These are phyloP conservation scores for Tilletia caries DNA, from an alignment of 1,284 basidiomycete species.

Conservation along the genomic window DNA sequence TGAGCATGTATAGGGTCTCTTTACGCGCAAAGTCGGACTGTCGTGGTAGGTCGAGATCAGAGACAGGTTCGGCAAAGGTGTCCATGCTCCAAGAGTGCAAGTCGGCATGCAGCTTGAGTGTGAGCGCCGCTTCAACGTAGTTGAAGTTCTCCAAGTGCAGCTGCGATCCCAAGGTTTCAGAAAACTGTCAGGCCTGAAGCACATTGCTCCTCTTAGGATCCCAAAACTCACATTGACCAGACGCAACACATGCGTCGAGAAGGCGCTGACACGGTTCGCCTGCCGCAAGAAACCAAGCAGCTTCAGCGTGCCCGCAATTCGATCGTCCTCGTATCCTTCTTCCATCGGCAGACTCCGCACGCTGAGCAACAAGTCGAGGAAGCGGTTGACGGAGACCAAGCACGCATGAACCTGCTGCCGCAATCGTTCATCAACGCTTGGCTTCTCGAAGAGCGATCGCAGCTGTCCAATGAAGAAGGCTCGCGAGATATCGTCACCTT, in stretches of 20 bases:
- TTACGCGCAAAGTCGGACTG: slow-evolving; percentile 93
- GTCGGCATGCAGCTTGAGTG: slow-evolving; percentile 81
- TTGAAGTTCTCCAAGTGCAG: slow-evolving; percentile 76
- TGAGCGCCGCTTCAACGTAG: slow-evolving; percentile 85
- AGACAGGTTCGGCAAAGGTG: slow-evolving; percentile 66
- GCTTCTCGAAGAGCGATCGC: slow-evolving; percentile 76
- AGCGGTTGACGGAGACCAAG: slow-evolving; percentile 83
- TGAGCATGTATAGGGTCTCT: slow-evolving; percentile 60
- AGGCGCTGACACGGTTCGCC: slow-evolving; percentile 44
- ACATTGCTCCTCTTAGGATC: not conserved
- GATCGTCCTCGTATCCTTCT: slow-evolving; percentile 66
- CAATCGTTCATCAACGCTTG: slow-evolving; percentile 74
- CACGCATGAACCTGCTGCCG: slow-evolving; percentile 75
- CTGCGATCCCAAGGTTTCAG: not conserved
- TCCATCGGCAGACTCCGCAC: slow-evolving; percentile 69
- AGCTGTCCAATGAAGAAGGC: slow-evolving; percentile 93
- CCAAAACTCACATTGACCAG: slow-evolving; percentile 37
- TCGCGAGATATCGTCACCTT: slow-evolving; percentile 81
- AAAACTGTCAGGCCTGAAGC: not conserved
- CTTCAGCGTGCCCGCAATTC: slow-evolving; percentile 83
- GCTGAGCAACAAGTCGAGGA: slow-evolving; percentile 86
- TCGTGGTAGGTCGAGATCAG: slow-evolving; percentile 71
- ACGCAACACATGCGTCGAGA: slow-evolving; percentile 46
- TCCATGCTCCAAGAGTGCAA: slow-evolving; percentile 77
- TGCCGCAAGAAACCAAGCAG: slow-evolving; percentile 48